These are phyloP conservation scores for Didymella sp. DNA, from an alignment of 2,329 filamentous ascomycete genomes.

Conservation along the genomic window DNA sequence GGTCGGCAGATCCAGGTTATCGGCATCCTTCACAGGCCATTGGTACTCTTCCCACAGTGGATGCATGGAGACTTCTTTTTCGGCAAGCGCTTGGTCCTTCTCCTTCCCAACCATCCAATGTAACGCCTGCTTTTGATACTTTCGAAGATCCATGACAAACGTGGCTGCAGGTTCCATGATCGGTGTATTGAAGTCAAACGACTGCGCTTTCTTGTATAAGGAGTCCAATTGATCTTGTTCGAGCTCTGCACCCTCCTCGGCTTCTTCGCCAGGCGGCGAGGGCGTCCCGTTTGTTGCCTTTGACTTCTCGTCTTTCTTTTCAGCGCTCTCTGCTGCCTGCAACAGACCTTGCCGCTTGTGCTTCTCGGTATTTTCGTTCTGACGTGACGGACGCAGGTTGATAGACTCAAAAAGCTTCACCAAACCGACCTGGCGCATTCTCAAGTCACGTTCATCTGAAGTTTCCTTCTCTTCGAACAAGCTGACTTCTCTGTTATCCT, in stretches of 20 bases:
- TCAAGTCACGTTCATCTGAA: constrained; percentile 79
- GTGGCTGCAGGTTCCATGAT: constrained; percentile 81
- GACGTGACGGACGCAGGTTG: constrained; percentile 75
- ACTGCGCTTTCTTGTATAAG: constrained; percentile 93
- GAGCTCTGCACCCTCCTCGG: constrained; percentile 86
- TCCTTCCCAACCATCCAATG: constrained; percentile 98
- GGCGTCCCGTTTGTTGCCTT: constrained; percentile 51
- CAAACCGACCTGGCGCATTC: constrained; percentile 83
- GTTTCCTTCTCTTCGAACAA: constrained; percentile 88
- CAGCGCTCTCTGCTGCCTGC: constrained; percentile 85
- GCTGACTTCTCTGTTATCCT: constrained; percentile 73
- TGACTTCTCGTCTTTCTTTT: constrained; percentile 64
- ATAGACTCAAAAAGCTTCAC: constrained; percentile 91
- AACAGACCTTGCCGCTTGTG: constrained; percentile 85
- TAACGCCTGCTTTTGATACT: constrained; percentile 94
- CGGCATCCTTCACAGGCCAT: constrained; percentile 87
- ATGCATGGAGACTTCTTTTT: constrained; percentile 84
- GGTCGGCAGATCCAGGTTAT: constrained; percentile 75
- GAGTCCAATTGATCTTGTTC: constrained; percentile 95
- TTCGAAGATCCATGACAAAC: constrained; percentile 82
- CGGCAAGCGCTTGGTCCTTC: constrained; percentile 72
- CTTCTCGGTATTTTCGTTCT: constrained; percentile 76
- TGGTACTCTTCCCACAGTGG: constrained; percentile 95
- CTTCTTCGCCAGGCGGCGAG: constrained; percentile 67
- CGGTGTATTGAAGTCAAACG: constrained; percentile 92